These are phyloP conservation scores for Trichophyton schoenleinii DNA, from an alignment of 2,329 filamentous ascomycete species.

Conservation along the genomic window DNA sequence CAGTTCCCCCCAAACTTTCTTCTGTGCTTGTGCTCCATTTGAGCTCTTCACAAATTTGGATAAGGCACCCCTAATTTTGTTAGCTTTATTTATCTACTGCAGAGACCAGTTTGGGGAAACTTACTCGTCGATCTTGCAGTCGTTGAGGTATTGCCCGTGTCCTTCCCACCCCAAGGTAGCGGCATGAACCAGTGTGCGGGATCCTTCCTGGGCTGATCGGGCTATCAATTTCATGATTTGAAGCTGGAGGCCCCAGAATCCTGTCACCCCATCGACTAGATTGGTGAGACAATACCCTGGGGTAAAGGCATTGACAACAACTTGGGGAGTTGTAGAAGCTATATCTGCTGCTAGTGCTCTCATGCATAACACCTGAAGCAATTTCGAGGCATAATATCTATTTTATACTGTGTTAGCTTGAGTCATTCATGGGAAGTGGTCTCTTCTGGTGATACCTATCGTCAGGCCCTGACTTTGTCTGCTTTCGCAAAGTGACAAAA, in stretches of 20 bases:
- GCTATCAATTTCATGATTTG: conserved; percentile 17
- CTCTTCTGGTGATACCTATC: background rate
- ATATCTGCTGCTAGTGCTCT: background rate
- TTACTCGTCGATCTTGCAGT: conserved; percentile 2
- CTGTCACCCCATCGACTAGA: background rate
- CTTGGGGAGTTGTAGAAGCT: background rate
- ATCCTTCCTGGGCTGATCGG: conserved; percentile 33
- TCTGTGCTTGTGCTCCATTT: background rate
- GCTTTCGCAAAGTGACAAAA: background rate
- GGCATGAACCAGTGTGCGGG: conserved; percentile 28
- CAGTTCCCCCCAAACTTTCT: conserved; percentile 4
- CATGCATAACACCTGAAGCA: background rate
- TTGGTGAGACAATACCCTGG: background rate
- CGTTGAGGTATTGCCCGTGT: conserved; percentile 31
- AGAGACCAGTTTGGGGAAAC: background rate
- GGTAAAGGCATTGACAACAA: background rate
- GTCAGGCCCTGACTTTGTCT: background rate
- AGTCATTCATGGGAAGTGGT: background rate
- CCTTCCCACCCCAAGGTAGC: conserved; percentile 24
- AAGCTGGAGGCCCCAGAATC: background rate
- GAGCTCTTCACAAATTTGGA: background rate
- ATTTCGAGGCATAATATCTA: background rate
- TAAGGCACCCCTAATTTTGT: background rate
- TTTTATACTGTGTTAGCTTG: background rate
- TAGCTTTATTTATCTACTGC: background rate